A percentile compares a stretch with the other conserved stretches of the same genome.
Evolutionary conservation across 257 asterid genomes (phyloP).

Genomic region (Solanum pennellii): DNA sequence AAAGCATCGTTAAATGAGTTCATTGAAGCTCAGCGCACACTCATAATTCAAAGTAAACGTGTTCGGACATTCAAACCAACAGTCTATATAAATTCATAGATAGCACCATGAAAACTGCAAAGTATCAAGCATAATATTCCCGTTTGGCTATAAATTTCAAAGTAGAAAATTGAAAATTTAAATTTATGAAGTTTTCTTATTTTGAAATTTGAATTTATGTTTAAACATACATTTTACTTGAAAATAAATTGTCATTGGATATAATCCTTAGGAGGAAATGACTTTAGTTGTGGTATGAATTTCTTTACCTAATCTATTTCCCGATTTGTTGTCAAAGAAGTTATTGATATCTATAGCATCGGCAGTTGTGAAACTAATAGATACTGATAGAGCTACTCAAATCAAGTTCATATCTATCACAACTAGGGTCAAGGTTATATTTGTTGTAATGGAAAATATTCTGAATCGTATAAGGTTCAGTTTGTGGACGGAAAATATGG

Average conservation of each 20-base stretch:
- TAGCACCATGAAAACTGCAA: not conserved
- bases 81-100: not conserved
- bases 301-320: not conserved
- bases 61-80: not conserved
- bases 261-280: not conserved
- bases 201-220: not conserved
- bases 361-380: not conserved
- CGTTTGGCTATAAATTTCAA: not conserved
- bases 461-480: not conserved
- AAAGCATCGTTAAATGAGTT: not conserved
- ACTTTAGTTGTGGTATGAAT: not conserved
- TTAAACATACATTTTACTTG: not conserved
- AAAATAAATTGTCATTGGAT: not conserved
- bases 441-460: not conserved
- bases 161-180: not conserved
- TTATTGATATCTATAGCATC: not conserved
- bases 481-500: not conserved
- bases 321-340: not conserved
- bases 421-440: not conserved
- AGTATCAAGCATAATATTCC: not conserved
- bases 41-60: not conserved
- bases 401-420: not conserved
- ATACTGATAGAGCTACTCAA: not conserved
- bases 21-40: not conserved
- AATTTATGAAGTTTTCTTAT: not conserved